Base-by-base conservation (phyloP, 768 basidiomycete species). In the Auricularia heimuer region DNA sequence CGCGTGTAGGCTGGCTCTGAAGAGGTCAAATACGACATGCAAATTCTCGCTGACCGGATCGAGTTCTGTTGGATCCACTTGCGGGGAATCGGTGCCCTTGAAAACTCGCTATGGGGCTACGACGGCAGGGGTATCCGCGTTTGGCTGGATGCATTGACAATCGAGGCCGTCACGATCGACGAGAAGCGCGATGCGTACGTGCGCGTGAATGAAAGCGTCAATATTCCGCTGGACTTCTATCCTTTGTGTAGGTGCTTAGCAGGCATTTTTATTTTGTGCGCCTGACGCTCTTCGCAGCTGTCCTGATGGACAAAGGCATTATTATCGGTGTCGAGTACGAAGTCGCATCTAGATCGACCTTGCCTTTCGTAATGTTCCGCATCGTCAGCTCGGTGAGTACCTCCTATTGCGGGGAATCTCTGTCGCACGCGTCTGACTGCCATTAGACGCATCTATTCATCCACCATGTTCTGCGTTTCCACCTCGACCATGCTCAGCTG, bases 41-140 rank as follows among this genome's bases (percentile, higher is more conserved):
- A 98, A 73, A 90, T 98, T 37, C 88, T 99, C 54, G 94, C 96
- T 0, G 93, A 97, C 67, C 85, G 88, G n/a, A 92, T 98, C 68
- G 96, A 99, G 72, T 94, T 97, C 72, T 99, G 95, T 75, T 99
- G 96, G 96, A 97, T 95, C 63, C 96, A 98, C 78, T 80, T 99
- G 54, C 85, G 90, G 45, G 96, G 96, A 1, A 93, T 99, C 47
- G 91, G 89, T 4, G 85, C 92, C 2, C 77, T 99, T 60, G 96
- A 98, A 73, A 99, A 99, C 76, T 98, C 95, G 4, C 79, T 99
- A 24, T 99, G 96, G 96, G 96, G 88, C 1, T 99, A 92, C 74
- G 96, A 98, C 68, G 96, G 94, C 2, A 81, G 85, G 66, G 85
- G 85, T 10, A 89, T 99, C 69, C 80, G 94, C 36, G 87, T 98